A percentile compares a stretch with the other conserved stretches of the same genome.
Conservation (phyloP, 352 stramenopile genomes). For the Phytopythium montanum region DNA sequence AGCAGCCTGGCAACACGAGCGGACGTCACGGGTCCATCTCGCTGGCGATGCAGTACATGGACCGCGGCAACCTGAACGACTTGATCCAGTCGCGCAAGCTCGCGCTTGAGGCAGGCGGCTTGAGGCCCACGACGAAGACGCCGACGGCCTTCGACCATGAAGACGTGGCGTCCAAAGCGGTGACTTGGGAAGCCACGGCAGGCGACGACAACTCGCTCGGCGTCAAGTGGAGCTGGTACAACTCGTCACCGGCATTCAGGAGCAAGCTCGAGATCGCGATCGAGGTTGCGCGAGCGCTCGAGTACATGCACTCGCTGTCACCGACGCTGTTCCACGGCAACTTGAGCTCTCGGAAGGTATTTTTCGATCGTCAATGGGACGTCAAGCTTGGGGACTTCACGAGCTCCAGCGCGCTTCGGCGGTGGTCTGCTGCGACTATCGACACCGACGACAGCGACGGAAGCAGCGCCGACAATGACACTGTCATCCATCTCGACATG, state of each 20-base stretch:
- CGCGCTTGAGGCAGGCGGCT: slow-evolving; percentile 4
- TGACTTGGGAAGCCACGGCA: slow-evolving; percentile 15
- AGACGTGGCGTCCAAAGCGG: slow-evolving; percentile 9
- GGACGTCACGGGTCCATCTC: slow-evolving; percentile 11
- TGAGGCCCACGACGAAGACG: not conserved
- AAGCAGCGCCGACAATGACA: slow-evolving; percentile 4
- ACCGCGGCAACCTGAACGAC: slow-evolving; percentile 29
- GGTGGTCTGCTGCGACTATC: slow-evolving; percentile 33
- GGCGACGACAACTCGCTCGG: slow-evolving; percentile 4
- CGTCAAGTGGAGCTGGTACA: slow-evolving; percentile 23
- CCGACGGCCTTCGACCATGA: not conserved
- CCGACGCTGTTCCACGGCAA: slow-evolving; percentile 38
- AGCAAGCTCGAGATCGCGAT: slow-evolving; percentile 39
- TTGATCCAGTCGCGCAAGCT: slow-evolving; percentile 32
- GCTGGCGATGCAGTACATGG: slow-evolving; percentile 39
- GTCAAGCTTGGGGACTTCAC: slow-evolving; percentile 44
- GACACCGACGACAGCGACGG: slow-evolving; percentile 12
- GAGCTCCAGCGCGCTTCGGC: slow-evolving; percentile 32
- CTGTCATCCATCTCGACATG: slow-evolving; percentile 43
- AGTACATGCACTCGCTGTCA: slow-evolving; percentile 46
- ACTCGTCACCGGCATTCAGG: slow-evolving; percentile 19
- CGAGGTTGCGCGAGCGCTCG: slow-evolving; percentile 31
- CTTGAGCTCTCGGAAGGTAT: slow-evolving; percentile 40
- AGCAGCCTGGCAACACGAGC: slow-evolving; percentile 2
- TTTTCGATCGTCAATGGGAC: slow-evolving; percentile 31